A percentile compares a stretch with the other conserved stretches of the same genome.
Evolutionary conservation across 345 rosid genomes (phyloP).

Genomic region (Aquilaria yunnanensis): DNA sequence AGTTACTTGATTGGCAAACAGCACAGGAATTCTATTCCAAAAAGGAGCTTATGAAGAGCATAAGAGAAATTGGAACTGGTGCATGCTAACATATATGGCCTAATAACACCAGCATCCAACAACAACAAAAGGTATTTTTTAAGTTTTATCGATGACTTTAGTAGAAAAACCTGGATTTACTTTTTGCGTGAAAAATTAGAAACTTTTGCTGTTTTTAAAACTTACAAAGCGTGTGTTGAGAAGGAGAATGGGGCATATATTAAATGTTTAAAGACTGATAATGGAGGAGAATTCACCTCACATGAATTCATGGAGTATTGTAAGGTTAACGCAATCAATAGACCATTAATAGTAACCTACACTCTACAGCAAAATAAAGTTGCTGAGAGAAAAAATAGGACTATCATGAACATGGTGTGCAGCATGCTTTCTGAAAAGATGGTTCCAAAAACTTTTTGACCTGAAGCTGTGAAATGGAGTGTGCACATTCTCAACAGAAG

Average conservation of each 20-base stretch:
- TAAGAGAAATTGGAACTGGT: background rate
- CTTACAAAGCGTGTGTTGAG: background rate
- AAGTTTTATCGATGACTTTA: constrained; percentile 2
- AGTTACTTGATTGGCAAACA: background rate
- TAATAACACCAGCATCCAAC: background rate
- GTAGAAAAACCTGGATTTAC: background rate
- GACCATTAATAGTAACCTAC: background rate
- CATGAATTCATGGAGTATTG: background rate
- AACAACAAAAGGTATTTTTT: background rate
- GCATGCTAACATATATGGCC: background rate
- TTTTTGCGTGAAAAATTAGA: background rate
- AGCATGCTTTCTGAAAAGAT: background rate
- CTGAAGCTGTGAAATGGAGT: background rate
- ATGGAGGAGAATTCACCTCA: background rate
- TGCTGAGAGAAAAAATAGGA: background rate
- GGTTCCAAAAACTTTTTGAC: background rate
- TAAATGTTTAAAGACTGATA: background rate
- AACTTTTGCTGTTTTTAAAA: background rate
- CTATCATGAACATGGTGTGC: background rate
- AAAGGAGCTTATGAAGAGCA: background rate
- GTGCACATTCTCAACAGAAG: background rate
- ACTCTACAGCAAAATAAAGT: background rate
- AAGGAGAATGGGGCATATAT: background rate
- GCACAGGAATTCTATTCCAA: background rate
- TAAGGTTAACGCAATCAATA: background rate